Conservation (phyloP, 139 green algal genomes). For the Micractinium sp. region DNA sequence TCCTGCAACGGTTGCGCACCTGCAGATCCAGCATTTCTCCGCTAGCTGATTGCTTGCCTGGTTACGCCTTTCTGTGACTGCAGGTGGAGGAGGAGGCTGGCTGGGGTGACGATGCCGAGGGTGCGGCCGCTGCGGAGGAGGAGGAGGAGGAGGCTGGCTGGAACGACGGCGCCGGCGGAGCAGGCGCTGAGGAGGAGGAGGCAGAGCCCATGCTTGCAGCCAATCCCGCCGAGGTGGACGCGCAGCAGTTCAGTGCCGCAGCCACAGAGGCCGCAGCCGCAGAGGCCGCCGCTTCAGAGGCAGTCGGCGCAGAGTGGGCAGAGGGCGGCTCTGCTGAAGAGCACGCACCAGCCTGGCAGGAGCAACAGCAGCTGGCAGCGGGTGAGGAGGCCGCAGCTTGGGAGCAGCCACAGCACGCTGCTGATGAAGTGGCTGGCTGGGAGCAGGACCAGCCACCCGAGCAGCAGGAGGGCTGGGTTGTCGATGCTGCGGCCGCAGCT, state of each 20-base stretch:
- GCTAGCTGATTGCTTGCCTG: neutral
- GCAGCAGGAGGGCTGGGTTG: neutral
- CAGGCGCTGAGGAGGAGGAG: neutral
- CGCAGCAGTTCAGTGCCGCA: neutral
- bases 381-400: neutral
- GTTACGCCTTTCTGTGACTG: neutral
- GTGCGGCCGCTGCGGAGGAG: neutral
- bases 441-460: neutral
- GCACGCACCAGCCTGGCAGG: neutral
- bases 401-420: too few species aligned
- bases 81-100: slow-evolving; percentile 43
- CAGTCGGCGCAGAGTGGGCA: neutral
- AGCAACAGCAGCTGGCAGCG: neutral
- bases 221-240: neutral
- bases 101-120: slow-evolving; percentile 14
- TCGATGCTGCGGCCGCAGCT: neutral
- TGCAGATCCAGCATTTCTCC: neutral
- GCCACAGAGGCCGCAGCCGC: neutral
- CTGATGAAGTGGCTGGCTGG: neutral
- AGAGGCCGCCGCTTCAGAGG: neutral
- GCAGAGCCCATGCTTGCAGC: neutral
- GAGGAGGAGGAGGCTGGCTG: neutral
- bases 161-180: neutral
- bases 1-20: neutral
- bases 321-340: neutral